phyloP scores from a whole-genome alignment of 106 monocot genomes.

The Dioscorea dumetorum region DNA sequence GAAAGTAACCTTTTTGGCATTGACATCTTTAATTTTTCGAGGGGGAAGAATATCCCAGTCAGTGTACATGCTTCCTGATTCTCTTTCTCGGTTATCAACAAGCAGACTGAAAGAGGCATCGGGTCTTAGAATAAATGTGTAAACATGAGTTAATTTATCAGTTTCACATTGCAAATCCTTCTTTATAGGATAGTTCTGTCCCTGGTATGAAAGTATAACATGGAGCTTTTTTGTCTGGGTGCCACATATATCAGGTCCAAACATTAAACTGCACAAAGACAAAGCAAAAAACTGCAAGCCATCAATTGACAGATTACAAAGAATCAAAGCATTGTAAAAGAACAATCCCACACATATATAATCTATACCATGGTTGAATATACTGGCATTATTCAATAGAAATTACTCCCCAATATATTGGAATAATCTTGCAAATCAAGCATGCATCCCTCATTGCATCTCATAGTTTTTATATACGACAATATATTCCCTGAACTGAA shows the following conservation, averaged over 20 bases:
- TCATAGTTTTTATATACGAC: no score
- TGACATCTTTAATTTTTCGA: slow-evolving; percentile 74
- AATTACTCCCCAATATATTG: no score
- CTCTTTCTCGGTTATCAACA: slow-evolving; percentile 96
- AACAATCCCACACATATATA: no score
- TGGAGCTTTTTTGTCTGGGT: slow-evolving; percentile 98
- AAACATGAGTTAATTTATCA: slow-evolving; percentile 90
- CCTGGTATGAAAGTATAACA: slow-evolving; percentile 90
- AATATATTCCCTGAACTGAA: no score
- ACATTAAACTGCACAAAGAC: slow-evolving; percentile 72
- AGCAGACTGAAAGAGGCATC: slow-evolving; percentile 87
- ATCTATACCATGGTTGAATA: no score
- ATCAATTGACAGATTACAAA: no score
- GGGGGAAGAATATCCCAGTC: slow-evolving; percentile 99
- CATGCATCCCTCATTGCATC: no score
- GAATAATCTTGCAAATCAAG: no score
- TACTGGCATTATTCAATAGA: no score
- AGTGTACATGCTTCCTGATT: slow-evolving; percentile 94
- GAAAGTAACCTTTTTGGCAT: slow-evolving; percentile 74
- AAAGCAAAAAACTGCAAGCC: no score
- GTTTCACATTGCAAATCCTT: slow-evolving; percentile 93
- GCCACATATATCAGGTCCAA: slow-evolving; percentile 97
- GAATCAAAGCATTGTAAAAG: not conserved
- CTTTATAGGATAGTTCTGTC: slow-evolving; percentile 93
- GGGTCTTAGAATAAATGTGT: slow-evolving; percentile 91